phyloP scores from a whole-genome alignment of 305 asterid genomes.

The Fraxinus xanthoxyloides region DNA sequence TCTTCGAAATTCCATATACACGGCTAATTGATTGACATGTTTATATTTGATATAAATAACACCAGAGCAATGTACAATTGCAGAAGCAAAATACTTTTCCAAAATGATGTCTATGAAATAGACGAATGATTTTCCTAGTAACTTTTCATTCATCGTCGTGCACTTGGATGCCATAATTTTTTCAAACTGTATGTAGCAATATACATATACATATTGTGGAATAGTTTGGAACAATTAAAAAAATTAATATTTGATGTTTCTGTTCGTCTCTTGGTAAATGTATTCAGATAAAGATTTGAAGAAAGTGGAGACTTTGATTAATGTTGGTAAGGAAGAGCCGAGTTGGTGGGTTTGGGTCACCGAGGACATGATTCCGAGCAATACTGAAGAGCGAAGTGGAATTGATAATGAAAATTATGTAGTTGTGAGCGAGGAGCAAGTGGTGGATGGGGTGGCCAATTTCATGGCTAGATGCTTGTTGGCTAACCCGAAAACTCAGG shows the following conservation, averaged over 20 bases:
- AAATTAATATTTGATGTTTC: not conserved
- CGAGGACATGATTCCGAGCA: slow-evolving; percentile 50
- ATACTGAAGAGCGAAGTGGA: slow-evolving; percentile 66
- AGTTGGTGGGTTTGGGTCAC: slow-evolving; percentile 99
- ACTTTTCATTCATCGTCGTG: slow-evolving; percentile 1
- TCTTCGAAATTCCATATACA: not conserved
- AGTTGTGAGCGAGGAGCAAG: slow-evolving; percentile 68
- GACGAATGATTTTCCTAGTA: not conserved
- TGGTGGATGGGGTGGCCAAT: slow-evolving; percentile 84
- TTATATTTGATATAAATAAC: not conserved
- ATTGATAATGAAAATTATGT: slow-evolving; percentile 78
- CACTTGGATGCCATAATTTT: not conserved
- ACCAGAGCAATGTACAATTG: not conserved
- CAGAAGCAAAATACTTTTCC: not conserved
- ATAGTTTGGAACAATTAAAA: not conserved
- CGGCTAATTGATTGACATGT: not conserved
- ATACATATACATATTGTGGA: not conserved
- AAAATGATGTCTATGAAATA: not conserved
- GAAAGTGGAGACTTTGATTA: slow-evolving; percentile 48
- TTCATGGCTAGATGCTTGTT: slow-evolving; percentile 84
- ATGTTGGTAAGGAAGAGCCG: slow-evolving; percentile 66
- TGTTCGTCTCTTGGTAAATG: not conserved
- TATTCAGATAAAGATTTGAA: slow-evolving; percentile 41
- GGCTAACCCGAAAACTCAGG: slow-evolving; percentile 70
- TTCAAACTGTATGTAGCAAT: not conserved